Base-by-base conservation (phyloP, 345 rosid genomes). In the Fremontodendron californicum region DNA sequence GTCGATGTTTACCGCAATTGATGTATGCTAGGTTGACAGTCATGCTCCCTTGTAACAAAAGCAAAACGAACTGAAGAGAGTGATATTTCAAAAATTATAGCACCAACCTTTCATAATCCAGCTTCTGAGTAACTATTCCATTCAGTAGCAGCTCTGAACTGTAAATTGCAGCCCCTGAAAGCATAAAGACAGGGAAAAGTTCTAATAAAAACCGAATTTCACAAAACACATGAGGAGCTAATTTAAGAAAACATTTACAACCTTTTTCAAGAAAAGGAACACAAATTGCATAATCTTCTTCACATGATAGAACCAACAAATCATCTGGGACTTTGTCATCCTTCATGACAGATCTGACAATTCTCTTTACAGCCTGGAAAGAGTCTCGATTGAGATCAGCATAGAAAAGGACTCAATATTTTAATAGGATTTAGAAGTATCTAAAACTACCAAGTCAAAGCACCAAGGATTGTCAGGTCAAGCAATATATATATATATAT, bases 111-210 rank as follows among this genome's bases (percentile, higher is more conserved):
- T 88, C 99, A 72, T 87, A 89, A 75, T 95, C 98, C 62, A 95
- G 86, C 82, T 83, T 92, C 86, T 93, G 97, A 64, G 90, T 89
- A 57, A 95, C 94, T 76, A 95, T 93, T 61, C 99, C 98, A 80
- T 88, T 93, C 76, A 95, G 81, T 29, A 95, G 80, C 72, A 95
- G 86, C 89, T 95, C 98, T 46, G 97, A 90, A 79, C 97, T 89
- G 79, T 93, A 93, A 27, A 93, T 90, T 23, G 90, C 85, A 15
- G 86, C 85, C 57, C 99, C 99, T 93, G 91, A 68, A 74, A 64
- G 77, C 19, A 74, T 51, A 37, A 65, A 60, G 74, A 39, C 9
- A 33, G 16, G 16, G 7, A 21, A 51, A 33, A 70, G 71, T 61
- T 76, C 40, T 42, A 10, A 31, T 40, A 2, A 12, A 55, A 65